Evolutionary conservation across 2,329 filamentous ascomycete species (phyloP), one percentile per base, ranked within the genome.

Genomic region (Blastomyces parvus): DNA sequence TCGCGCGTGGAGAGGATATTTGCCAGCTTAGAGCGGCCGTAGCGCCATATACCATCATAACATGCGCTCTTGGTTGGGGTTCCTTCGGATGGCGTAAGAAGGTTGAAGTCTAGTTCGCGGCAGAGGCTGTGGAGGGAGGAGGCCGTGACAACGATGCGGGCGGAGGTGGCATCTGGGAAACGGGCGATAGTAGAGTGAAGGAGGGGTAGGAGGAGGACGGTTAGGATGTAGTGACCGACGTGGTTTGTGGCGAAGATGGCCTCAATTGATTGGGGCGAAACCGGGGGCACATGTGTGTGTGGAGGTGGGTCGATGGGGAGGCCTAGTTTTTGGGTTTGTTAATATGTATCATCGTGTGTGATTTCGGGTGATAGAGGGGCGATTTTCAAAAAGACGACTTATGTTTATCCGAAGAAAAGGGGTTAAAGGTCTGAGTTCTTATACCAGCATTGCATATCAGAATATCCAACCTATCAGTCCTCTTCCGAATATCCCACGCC

Each of bases 181-280:
- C 58, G 55, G 36, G 48, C 52, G 19, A 67, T 63, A 1, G 67
- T 69, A 2, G 64, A 52, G 44, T 68, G 68, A 36, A 73, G 56
- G n/a, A 70, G 63, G 0, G 79, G 76, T 3, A 70, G 70, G 2
- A 84, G 73, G 3, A 83, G 75, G 62, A 79, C 77, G 67, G 81
- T 80, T 0, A 84, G 75, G 1, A 83, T 70, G 17, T 80, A 77
- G 66, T 84, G 80, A 5, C 81, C 81, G 52, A 83, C 74, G 65
- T 83, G 80, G 63, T 76, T 80, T 65, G 82, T 73, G 4, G 73
- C 80, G 66, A 84, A 84, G 7, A 78, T 80, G 40, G 69, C 66
- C 67, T 84, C 82, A 50, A 82, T 68, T 8, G 78, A 77, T 25
- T 82, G 66, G 1, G 68, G 66, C 8, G 70, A 74, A 38, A 69